Conservation (phyloP, 176 grass and related monocot species). For the Bolboschoenus planiculmis region DNA sequence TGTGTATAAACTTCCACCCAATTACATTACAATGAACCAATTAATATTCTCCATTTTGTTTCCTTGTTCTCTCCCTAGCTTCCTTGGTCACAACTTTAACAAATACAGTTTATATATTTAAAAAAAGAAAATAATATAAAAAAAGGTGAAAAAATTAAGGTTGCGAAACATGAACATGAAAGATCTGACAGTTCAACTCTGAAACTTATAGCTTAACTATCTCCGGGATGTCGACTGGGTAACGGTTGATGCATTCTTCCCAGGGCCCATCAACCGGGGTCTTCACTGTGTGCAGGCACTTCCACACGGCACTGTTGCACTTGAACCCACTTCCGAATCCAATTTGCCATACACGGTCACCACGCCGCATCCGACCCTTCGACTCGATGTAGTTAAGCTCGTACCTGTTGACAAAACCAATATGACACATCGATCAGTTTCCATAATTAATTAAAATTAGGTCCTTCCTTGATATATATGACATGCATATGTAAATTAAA, state of each 20-base stretch:
- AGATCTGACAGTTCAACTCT: not conserved
- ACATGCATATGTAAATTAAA: not conserved
- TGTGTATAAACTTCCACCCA: not conserved
- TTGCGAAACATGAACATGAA: not conserved
- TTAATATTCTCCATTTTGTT: not conserved
- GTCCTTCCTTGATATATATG: not conserved
- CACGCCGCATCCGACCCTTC: constrained; percentile 71
- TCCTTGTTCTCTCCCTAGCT: not conserved
- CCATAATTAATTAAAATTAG: too few species aligned
- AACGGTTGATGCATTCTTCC: constrained; percentile 59
- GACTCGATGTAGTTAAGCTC: constrained; percentile 93
- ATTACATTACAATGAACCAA: constrained; percentile 16
- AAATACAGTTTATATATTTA: constrained; percentile 15
- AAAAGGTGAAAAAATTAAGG: not conserved
- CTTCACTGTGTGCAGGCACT: constrained; percentile 57
- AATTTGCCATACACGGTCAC: constrained; percentile 89
- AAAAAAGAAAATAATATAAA: not conserved
- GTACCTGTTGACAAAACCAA: constrained; percentile 17
- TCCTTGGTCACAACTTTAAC: not conserved
- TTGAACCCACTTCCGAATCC: constrained; percentile 84
- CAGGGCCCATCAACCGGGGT: constrained; percentile 60
- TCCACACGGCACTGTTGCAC: constrained; percentile 98
- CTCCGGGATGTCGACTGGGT: constrained; percentile 74
- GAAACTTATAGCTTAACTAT: constrained; percentile 64
- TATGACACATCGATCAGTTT: not conserved